Evolutionary conservation across 2,329 filamentous ascomycete genomes (phyloP).

Genomic region (Ophiocordyceps camponoti-saundersi): DNA sequence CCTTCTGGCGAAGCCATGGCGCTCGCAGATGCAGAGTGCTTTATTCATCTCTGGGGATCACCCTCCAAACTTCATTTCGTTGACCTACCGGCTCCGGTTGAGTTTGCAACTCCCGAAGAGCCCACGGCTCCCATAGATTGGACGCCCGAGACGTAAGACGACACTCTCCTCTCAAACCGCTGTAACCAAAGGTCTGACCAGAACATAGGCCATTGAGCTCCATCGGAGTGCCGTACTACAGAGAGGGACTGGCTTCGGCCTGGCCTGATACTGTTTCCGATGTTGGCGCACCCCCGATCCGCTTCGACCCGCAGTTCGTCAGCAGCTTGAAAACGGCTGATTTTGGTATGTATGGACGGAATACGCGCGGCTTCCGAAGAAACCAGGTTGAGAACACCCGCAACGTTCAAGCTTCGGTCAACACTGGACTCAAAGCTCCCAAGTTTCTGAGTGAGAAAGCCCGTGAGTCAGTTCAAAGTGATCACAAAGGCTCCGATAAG

Average conservation of each 20-base stretch:
- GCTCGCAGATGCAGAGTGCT: slow-evolving; percentile 61
- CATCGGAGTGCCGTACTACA: slow-evolving; percentile 85
- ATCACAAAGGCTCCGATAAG: slow-evolving; percentile 20
- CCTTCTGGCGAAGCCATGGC: slow-evolving; percentile 76
- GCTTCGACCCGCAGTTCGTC: slow-evolving; percentile 55
- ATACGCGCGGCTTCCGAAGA: slow-evolving; percentile 53
- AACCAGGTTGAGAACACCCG: slow-evolving; percentile 76
- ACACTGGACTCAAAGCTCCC: slow-evolving; percentile 51
- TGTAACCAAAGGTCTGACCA: slow-evolving; percentile 3
- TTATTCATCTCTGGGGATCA: slow-evolving; percentile 77
- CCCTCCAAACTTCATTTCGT: slow-evolving; percentile 75
- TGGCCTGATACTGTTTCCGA: slow-evolving; percentile 83
- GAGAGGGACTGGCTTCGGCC: slow-evolving; percentile 70
- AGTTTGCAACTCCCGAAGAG: slow-evolving; percentile 54
- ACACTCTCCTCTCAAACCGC: neutral
- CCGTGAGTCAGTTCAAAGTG: slow-evolving; percentile 41
- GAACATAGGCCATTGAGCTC: slow-evolving; percentile 53
- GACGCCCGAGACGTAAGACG: slow-evolving; percentile 47
- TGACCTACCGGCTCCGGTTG: slow-evolving; percentile 60
- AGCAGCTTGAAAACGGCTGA: slow-evolving; percentile 53
- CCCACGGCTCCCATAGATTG: slow-evolving; percentile 46
- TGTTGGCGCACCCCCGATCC: slow-evolving; percentile 64
- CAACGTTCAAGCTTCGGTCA: slow-evolving; percentile 38
- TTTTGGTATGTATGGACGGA: slow-evolving; percentile 62
- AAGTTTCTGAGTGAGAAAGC: slow-evolving; percentile 94